Base-by-base conservation (phyloP, 1,139 yeast genomes). In the Debaryomycetaceae sp. region DNA sequence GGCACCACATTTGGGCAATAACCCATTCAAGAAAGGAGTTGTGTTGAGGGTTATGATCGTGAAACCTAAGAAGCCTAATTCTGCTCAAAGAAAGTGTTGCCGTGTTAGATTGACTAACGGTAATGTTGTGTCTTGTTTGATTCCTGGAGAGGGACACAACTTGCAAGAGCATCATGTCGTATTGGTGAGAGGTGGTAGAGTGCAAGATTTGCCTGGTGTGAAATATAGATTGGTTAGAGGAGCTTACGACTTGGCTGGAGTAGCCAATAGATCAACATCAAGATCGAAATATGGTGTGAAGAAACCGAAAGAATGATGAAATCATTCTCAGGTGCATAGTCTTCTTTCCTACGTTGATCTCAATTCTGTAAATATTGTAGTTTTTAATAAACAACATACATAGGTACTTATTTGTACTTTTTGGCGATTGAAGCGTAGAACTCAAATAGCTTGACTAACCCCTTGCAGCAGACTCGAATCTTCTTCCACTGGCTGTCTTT, bases 121-220 rank as follows among this genome's bases (percentile, higher is more conserved):
- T 28, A 84, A 83, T 51, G 83, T 87, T 38, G 78, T 92, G 15
- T 83, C 95, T 39, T 96, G 97, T 3, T 89, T 91, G 61, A 92
- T 94, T 44, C 97, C 98, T 9, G 99, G 99, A 42, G 98, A 92
- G 59, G 98, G 99, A 17, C 98, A 94, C 65, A 92, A 92, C 58
- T 92, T 95, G 33, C 98, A 92, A 68, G 99, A 94, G 65, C 99
- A 94, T 67, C 88, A 95, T 58, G 95, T 92, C 41, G 98, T 94
- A 2, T 79, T 83, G 41, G 95, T 94, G 2, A 80, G 98, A 63
- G 99, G 99, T 18, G 99, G 98, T 14, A 82, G 97, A 75, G 89
- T 89, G 39, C 97, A 91, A 61, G 99, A 94, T 82, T 75, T 92
- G 56, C 98, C 98, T 17, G 99, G 99, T 75, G 97, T 92, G 36